Evolutionary conservation across 257 asterid genomes (phyloP).

Genomic region (Solanum corneliomulleri): DNA sequence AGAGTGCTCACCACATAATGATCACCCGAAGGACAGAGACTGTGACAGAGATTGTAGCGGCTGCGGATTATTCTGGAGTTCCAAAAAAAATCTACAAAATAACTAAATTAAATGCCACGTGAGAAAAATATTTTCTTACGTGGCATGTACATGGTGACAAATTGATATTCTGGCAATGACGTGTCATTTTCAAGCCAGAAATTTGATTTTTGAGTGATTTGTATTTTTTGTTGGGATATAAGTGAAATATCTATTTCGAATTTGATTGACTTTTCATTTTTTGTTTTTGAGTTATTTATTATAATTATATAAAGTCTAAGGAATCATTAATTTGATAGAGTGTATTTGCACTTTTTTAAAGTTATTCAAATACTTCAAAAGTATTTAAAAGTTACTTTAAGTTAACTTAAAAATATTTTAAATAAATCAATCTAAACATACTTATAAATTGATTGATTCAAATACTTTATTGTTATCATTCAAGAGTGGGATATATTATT

Average conservation of each 20-base stretch:
- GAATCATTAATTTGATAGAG: neutral
- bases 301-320: neutral
- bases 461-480: no score
- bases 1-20: no score
- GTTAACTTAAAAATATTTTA: no score
- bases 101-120: neutral
- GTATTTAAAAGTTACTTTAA: no score
- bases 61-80: no score
- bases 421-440: no score
- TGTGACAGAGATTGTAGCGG: no score
- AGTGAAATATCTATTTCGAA: neutral
- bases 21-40: no score
- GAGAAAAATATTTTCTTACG: neutral
- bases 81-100: no score
- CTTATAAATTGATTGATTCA: neutral
- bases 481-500: no score
- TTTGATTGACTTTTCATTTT: neutral
- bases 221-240: neutral
- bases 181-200: neutral
- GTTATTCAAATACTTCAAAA: neutral
- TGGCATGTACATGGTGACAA: neutral
- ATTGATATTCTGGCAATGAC: neutral
- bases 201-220: neutral
- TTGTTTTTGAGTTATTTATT: neutral
- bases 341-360: neutral